These are phyloP conservation scores for Penicillium brasilianum DNA, from an alignment of 2,329 filamentous ascomycete species.

Conservation along the genomic window DNA sequence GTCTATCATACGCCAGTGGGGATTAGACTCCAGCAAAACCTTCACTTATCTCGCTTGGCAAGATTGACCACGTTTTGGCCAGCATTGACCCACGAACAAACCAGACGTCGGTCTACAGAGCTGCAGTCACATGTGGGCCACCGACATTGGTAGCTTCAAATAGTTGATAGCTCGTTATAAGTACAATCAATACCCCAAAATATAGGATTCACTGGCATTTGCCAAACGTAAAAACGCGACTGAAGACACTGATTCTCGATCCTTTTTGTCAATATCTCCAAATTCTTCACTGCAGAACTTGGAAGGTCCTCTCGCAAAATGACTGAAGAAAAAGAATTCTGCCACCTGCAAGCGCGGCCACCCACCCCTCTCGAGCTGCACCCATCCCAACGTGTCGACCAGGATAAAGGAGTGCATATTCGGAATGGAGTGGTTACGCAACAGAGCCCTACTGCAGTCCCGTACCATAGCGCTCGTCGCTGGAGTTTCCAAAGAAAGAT, in stretches of 20 bases:
- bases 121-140: neutral
- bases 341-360: neutral
- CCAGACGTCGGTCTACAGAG: neutral
- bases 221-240: neutral
- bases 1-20: neutral
- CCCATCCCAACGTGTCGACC: neutral
- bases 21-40: neutral
- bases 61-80: neutral
- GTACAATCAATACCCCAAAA: neutral
- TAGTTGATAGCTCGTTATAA: neutral
- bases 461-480: neutral
- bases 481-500: neutral
- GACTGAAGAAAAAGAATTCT: neutral
- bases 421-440: neutral
- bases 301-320: neutral
- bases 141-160: neutral
- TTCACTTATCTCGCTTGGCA: neutral
- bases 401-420: neutral
- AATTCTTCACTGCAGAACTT: neutral
- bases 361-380: neutral
- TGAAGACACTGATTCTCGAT: neutral
- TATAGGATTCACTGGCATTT: neutral
- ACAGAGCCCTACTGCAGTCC: neutral
- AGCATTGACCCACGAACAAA: neutral
- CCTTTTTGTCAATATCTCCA: neutral